These are phyloP conservation scores for Starmera amethionina DNA, from an alignment of 805 yeast species.

Conservation along the genomic window DNA sequence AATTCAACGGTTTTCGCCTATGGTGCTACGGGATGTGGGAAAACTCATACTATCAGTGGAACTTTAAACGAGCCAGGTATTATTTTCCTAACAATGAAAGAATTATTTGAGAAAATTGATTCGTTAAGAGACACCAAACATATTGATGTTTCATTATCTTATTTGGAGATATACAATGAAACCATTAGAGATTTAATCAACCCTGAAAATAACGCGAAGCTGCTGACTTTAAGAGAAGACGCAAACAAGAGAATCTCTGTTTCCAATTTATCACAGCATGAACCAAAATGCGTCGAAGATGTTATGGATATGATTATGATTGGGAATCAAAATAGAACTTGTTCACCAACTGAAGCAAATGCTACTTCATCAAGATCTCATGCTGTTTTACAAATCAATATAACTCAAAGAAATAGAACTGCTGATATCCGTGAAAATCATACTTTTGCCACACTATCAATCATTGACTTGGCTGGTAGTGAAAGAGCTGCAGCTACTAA, in stretches of 20 bases:
- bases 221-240: conserved; percentile 63
- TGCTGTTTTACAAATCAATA: conserved; percentile 79
- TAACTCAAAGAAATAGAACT: conserved; percentile 48
- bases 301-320: conserved; percentile 66
- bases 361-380: conserved; percentile 88
- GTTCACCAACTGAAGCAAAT: conserved; percentile 86
- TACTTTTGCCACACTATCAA: conserved; percentile 69
- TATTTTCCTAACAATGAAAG: conserved; percentile 68
- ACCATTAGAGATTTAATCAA: conserved; percentile 69
- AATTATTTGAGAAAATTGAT: conserved; percentile 56
- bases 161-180: conserved; percentile 87
- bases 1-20: conserved; percentile 92
- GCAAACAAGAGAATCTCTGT: conserved; percentile 56
- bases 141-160: conserved; percentile 58
- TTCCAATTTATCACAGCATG: conserved; percentile 55
- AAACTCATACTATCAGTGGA: conserved; percentile 85
- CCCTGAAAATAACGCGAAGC: conserved; percentile 38
- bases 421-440: conserved; percentile 59
- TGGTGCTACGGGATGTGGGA: conserved; percentile 98
- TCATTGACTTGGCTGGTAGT: conserved; percentile 91
- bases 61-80: conserved; percentile 67
- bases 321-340: conserved; percentile 72
- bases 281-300: conserved; percentile 53
- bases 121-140: conserved; percentile 40
- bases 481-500: conserved; percentile 88